Evolutionary conservation across 2,329 filamentous ascomycete species (phyloP).

Genomic region (Neopestalotiopsis sp.): DNA sequence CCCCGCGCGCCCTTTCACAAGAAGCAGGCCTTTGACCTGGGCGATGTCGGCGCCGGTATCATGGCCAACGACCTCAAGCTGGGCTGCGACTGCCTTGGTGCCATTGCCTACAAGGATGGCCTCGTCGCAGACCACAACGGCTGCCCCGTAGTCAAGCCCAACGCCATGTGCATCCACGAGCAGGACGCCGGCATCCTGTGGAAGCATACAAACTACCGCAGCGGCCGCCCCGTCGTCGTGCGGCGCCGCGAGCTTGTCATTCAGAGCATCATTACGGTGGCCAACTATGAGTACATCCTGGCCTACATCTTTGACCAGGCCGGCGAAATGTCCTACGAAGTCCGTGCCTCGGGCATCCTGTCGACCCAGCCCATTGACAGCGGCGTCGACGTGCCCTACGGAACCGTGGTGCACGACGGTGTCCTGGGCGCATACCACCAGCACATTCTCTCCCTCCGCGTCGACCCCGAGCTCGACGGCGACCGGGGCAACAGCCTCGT

Average conservation of each 20-base stretch:
- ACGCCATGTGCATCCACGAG: slow-evolving; percentile 72
- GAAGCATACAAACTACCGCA: slow-evolving; percentile 75
- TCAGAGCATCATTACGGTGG: slow-evolving; percentile 71
- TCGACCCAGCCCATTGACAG: slow-evolving; percentile 66
- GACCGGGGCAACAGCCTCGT: slow-evolving; percentile 31
- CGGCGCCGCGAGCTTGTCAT: slow-evolving; percentile 67
- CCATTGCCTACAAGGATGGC: slow-evolving; percentile 62
- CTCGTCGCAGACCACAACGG: slow-evolving; percentile 59
- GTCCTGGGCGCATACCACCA: slow-evolving; percentile 71
- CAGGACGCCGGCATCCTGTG: slow-evolving; percentile 72
- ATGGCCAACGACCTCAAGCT: slow-evolving; percentile 70
- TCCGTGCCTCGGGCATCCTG: slow-evolving; percentile 70
- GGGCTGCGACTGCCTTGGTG: slow-evolving; percentile 72
- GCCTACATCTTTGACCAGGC: slow-evolving; percentile 68
- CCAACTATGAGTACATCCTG: slow-evolving; percentile 75
- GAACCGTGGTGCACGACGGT: slow-evolving; percentile 67
- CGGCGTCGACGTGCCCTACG: slow-evolving; percentile 59
- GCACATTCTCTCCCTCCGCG: slow-evolving; percentile 68
- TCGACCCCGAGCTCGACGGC: slow-evolving; percentile 64
- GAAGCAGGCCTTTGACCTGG: slow-evolving; percentile 73
- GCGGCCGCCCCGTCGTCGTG: slow-evolving; percentile 64
- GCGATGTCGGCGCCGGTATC: slow-evolving; percentile 67
- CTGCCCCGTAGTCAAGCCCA: slow-evolving; percentile 55
- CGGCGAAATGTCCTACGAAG: slow-evolving; percentile 65
- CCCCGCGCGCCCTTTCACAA: slow-evolving; percentile 65